Conservation (phyloP, 177 flowering plant species). For the Vitis hybrid region DNA sequence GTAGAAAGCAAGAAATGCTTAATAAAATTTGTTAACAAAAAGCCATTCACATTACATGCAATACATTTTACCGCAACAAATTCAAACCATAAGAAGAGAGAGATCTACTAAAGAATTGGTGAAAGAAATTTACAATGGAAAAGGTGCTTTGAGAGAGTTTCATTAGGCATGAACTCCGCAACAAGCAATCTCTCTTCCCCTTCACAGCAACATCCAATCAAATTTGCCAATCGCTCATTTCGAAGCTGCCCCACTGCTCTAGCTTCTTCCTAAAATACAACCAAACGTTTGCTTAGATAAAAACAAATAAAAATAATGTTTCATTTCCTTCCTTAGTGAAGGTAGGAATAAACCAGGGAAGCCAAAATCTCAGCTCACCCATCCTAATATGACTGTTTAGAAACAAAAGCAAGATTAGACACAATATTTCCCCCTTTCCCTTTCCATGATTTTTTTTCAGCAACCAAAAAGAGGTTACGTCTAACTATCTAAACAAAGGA, state of each 20-base stretch:
- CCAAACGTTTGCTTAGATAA: background rate
- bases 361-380: background rate
- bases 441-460: too few relatives aligned
- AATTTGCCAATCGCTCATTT: slow-evolving; percentile 55
- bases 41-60: background rate
- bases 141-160: slow-evolving; percentile 69
- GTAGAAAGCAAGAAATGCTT: background rate
- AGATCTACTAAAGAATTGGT: background rate
- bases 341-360: background rate
- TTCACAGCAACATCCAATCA: slow-evolving; percentile 68
- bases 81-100: background rate
- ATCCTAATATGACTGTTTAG: too few relatives aligned
- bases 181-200: slow-evolving; percentile 70
- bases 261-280: slow-evolving; percentile 58
- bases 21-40: background rate
- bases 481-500: background rate
- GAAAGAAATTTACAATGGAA: slow-evolving; percentile 50
- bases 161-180: slow-evolving; percentile 71
- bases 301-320: background rate
- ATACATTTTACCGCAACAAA: background rate
- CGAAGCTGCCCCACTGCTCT: slow-evolving; percentile 60
- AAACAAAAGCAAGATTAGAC: too few relatives aligned
- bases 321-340: too few relatives aligned
- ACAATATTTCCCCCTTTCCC: too few relatives aligned
- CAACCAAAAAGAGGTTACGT: background rate